phyloP scores from a whole-genome alignment of 1,139 yeast species.

The Magnusiomyces paraingens region DNA sequence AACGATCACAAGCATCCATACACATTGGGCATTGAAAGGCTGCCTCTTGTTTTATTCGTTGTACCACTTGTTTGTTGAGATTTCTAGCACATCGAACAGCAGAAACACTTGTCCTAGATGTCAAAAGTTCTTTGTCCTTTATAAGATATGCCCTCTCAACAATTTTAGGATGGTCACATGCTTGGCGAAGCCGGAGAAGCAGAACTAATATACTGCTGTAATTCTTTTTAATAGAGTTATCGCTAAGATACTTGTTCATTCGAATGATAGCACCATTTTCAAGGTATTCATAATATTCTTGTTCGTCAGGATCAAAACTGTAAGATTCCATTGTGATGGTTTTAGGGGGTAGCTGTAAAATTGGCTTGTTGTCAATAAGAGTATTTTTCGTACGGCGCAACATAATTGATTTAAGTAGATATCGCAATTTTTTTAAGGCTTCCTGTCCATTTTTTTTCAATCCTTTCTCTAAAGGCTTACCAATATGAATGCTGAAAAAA shows the following conservation, averaged over 20 bases:
- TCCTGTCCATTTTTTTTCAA: conserved; percentile 28
- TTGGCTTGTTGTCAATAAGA: conserved; percentile 70
- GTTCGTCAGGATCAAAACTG: conserved; percentile 48
- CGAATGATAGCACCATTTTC: conserved; percentile 52
- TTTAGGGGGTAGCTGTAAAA: conserved; percentile 62
- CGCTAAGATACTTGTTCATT: conserved; percentile 48
- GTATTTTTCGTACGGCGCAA: conserved; percentile 74
- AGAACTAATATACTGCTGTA: conserved; percentile 63
- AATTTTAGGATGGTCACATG: conserved; percentile 77
- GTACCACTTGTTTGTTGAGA: conserved; percentile 19
- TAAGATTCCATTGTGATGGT: conserved; percentile 44
- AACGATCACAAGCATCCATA: conserved; percentile 49
- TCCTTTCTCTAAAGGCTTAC: conserved; percentile 45
- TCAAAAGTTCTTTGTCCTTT: conserved; percentile 11
- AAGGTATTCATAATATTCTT: conserved; percentile 48
- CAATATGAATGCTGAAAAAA: conserved; percentile 53
- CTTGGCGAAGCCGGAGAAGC: conserved; percentile 77
- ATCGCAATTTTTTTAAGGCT: conserved; percentile 62
- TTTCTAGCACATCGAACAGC: conserved; percentile 19
- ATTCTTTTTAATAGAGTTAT: conserved; percentile 29
- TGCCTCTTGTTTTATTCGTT: conserved; percentile 20
- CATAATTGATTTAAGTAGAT: conserved; percentile 67
- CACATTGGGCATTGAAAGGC: conserved; percentile 63
- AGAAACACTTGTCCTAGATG: conserved; percentile 17
- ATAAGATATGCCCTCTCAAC: conserved; percentile 52